A percentile compares a stretch with the other conserved stretches of the same genome.
Evolutionary conservation across 1,284 basidiomycete genomes (phyloP).

Genomic region (Tilletia walkeri): DNA sequence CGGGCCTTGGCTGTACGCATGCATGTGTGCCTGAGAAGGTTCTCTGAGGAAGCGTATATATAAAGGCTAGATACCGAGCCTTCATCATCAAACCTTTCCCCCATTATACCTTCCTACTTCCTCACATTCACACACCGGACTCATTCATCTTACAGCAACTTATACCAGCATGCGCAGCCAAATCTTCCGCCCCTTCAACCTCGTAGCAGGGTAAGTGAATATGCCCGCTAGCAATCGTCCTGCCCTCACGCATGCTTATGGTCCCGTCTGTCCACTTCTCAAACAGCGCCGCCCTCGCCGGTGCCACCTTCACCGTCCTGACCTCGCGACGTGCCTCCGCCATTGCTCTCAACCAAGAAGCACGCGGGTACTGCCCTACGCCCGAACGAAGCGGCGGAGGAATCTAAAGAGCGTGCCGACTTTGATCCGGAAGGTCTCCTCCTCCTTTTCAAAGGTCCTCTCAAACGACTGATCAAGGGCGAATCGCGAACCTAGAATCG

Average conservation of each 20-base stretch:
- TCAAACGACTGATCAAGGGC: too few relatives aligned
- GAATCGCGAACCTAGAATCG: too few relatives aligned
- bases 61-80: too few relatives aligned
- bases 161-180: background rate
- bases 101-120: too few relatives aligned
- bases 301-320: conserved; percentile 9
- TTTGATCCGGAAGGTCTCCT: too few relatives aligned
- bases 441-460: too few relatives aligned
- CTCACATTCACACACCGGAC: too few relatives aligned
- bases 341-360: conserved; percentile 7
- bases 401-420: background rate
- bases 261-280: background rate
- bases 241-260: background rate
- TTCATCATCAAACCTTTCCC: too few relatives aligned
- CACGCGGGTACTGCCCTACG: conserved; percentile 8
- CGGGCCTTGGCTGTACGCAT: too few relatives aligned
- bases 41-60: too few relatives aligned
- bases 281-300: conserved; percentile 1
- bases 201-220: conserved; percentile 9
- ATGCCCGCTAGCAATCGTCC: background rate
- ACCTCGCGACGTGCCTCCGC: conserved; percentile 8
- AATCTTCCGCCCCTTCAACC: conserved; percentile 17
- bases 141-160: too few relatives aligned
- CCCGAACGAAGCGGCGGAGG: conserved; percentile 13
- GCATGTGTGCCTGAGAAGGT: too few relatives aligned